Conservation (phyloP, 129 eudicot species). For the Flaveria ramosissima region DNA sequence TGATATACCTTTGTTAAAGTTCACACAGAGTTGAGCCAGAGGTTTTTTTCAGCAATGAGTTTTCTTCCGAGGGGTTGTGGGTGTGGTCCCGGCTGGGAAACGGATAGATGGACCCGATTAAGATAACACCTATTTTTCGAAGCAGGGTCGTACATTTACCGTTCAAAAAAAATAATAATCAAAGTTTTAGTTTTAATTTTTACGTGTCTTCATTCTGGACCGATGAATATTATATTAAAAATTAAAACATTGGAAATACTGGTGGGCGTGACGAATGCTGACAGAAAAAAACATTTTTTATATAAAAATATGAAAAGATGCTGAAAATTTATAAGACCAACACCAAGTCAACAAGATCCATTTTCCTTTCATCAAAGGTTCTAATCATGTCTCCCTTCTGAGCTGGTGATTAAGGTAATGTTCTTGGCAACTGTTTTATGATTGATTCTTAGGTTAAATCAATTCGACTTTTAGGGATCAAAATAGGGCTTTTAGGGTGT, state of each 20-base stretch:
- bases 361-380: constrained; percentile 27
- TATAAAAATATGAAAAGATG: constrained; percentile 12
- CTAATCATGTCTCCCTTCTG: constrained; percentile 33
- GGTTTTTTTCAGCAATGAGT: too few species aligned
- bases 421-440: background rate
- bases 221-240: background rate
- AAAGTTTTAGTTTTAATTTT: constrained; percentile 4
- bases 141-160: too few species aligned
- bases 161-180: too few species aligned
- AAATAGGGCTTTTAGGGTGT: background rate
- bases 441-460: constrained; percentile 10
- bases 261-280: constrained; percentile 35
- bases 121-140: too few species aligned
- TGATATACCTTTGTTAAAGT: too few species aligned
- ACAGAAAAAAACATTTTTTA: constrained; percentile 18
- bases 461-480: constrained; percentile 11
- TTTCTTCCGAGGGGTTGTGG: too few species aligned
- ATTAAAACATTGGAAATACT: constrained; percentile 11
- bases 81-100: too few species aligned
- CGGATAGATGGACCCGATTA: too few species aligned
- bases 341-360: constrained; percentile 48
- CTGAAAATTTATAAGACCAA: background rate
- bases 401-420: constrained; percentile 34
- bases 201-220: constrained; percentile 4
- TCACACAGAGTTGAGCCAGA: too few species aligned